Conservation (phyloP, 2,329 filamentous ascomycete genomes). For the Cadophora luteo-olivacea region DNA sequence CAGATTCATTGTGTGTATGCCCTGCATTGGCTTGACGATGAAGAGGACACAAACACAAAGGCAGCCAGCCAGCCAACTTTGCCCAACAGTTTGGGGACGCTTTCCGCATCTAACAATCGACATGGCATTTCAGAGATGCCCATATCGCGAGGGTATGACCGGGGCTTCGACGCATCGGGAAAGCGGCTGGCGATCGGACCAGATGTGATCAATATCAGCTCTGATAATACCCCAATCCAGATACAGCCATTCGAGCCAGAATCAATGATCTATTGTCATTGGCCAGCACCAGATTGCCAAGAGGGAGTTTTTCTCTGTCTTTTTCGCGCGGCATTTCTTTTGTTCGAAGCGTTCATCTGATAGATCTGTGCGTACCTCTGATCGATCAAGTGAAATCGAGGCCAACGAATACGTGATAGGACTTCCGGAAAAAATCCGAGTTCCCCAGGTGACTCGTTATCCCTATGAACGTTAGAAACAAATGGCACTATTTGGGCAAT, state of each 20-base stretch:
- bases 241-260: not conserved
- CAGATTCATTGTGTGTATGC: conserved; percentile 5
- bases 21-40: not conserved
- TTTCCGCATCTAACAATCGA: not conserved
- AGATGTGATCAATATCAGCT: not conserved
- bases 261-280: not conserved
- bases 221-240: not conserved
- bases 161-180: conserved; percentile 5
- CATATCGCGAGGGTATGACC: not conserved
- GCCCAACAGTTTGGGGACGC: not conserved
- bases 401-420: no score
- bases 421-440: not conserved
- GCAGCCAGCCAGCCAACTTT: not conserved
- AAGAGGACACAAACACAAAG: not conserved
- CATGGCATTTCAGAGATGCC: conserved; percentile 12
- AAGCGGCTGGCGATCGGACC: conserved; percentile 12
- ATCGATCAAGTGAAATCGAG: not conserved
- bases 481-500: no score
- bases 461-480: no score
- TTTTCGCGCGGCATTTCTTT: not conserved
- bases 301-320: not conserved
- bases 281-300: not conserved
- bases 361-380: not conserved
- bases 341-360: not conserved
- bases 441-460: conserved; percentile 1